phyloP scores from a whole-genome alignment of 2,329 filamentous ascomycete genomes.

The Chrysoporthe puriensis region DNA sequence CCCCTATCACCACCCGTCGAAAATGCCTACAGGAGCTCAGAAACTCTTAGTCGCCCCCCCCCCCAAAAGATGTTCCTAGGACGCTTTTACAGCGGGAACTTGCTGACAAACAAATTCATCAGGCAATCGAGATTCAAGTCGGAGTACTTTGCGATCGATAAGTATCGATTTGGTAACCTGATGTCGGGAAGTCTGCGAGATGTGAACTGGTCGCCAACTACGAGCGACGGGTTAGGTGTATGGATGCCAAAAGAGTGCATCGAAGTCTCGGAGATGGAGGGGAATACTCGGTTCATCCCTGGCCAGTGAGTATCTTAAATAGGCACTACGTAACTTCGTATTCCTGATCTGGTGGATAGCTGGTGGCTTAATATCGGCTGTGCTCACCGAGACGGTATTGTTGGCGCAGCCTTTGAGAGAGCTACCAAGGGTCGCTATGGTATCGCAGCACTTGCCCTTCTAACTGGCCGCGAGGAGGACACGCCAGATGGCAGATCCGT shows the following conservation, averaged over 20 bases:
- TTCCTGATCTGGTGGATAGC: conserved; percentile 39
- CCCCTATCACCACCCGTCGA: neutral
- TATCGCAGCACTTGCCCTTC: conserved; percentile 52
- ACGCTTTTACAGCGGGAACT: neutral
- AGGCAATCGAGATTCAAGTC: conserved; percentile 24
- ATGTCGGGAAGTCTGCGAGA: conserved; percentile 15
- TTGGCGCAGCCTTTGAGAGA: conserved; percentile 47
- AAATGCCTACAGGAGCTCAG: too few species aligned
- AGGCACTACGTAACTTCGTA: neutral
- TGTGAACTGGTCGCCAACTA: conserved; percentile 21
- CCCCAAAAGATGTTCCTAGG: neutral
- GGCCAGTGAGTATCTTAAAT: conserved; percentile 21
- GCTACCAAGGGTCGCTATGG: conserved; percentile 52
- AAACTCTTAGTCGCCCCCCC: too few species aligned
- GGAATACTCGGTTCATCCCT: neutral
- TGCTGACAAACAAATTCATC: neutral
- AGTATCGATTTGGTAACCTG: conserved; percentile 10
- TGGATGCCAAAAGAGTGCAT: conserved; percentile 16
- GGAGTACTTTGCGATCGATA: conserved; percentile 22
- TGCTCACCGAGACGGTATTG: conserved; percentile 59
- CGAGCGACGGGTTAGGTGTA: conserved; percentile 17
- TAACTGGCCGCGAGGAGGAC: conserved; percentile 55
- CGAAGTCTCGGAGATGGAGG: conserved; percentile 24
- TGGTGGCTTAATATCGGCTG: conserved; percentile 64
- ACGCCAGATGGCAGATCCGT: conserved; percentile 39